A percentile compares a stretch with the other conserved stretches of the same genome.
Evolutionary conservation across 306 rosid species (phyloP).

Genomic region (Gillenia trifoliata): DNA sequence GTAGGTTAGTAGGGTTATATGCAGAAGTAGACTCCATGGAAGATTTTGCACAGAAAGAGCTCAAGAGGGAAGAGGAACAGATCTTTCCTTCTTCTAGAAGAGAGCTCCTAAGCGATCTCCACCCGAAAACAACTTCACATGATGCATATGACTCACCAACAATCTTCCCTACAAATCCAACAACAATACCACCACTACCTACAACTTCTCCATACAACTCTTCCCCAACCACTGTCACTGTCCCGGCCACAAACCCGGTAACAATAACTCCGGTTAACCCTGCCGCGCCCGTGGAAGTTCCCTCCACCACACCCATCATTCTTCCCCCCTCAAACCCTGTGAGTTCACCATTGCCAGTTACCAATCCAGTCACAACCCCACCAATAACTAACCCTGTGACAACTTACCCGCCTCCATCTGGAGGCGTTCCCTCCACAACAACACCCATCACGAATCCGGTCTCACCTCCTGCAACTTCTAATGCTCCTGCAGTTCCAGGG

Average conservation of each 20-base stretch:
- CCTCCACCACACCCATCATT: conserved; percentile 63
- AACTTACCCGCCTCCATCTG: conserved; percentile 68
- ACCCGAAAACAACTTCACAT: conserved; percentile 34
- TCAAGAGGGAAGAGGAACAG: conserved; percentile 41
- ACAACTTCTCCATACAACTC: conserved; percentile 45
- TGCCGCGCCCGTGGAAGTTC: conserved; percentile 39
- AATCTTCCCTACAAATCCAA: conserved; percentile 55
- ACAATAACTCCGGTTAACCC: conserved; percentile 55
- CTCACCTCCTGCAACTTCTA: conserved; percentile 50
- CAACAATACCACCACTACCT: conserved; percentile 26
- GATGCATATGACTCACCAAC: conserved; percentile 42
- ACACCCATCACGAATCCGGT: conserved; percentile 41
- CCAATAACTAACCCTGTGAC: conserved; percentile 53
- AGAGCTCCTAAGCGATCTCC: conserved; percentile 29
- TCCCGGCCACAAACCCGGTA: conserved; percentile 67
- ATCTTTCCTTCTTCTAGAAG: conserved; percentile 33
- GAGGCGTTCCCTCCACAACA: conserved; percentile 36
- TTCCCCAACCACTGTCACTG: conserved; percentile 63
- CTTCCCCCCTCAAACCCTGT: conserved; percentile 46
- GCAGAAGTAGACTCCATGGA: conserved; percentile 39
- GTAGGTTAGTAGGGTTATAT: conserved; percentile 44
- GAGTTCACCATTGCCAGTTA: conserved; percentile 41
- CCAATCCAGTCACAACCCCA: conserved; percentile 47
- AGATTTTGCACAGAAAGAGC: conserved; percentile 40
- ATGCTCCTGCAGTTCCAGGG: conserved; percentile 45